Evolutionary conservation across 352 stramenopile species (phyloP).

Genomic region (Plasmopara viticola): DNA sequence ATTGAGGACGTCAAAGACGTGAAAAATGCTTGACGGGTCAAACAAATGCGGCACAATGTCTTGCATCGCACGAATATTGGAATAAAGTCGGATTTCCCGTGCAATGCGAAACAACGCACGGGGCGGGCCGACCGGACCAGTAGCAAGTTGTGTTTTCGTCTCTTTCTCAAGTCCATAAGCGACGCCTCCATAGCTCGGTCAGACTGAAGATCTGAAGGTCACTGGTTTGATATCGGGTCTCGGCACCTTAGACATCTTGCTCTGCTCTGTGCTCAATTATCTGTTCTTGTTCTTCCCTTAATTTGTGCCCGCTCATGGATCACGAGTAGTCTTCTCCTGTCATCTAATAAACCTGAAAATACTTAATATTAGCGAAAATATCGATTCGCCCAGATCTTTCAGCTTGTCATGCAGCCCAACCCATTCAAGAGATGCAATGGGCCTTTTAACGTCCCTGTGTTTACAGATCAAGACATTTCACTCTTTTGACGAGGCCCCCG

Average conservation of each 20-base stretch:
- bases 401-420: slow-evolving; percentile 67
- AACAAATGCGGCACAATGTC: slow-evolving; percentile 78
- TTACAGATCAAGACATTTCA: slow-evolving; percentile 92
- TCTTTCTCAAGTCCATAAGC: slow-evolving; percentile 80
- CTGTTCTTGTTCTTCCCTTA: too few species aligned
- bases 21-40: slow-evolving; percentile 94
- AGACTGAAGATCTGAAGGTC: too few species aligned
- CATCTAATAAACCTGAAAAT: too few species aligned
- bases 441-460: slow-evolving; percentile 93
- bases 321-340: too few species aligned
- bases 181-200: too few species aligned
- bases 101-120: slow-evolving; percentile 85
- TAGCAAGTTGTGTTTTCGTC: slow-evolving; percentile 83
- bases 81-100: slow-evolving; percentile 87
- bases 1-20: slow-evolving; percentile 93
- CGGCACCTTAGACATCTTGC: too few species aligned
- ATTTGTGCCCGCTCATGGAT: too few species aligned
- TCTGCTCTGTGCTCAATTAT: too few species aligned
- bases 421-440: slow-evolving; percentile 93
- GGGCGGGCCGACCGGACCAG: slow-evolving; percentile 91
- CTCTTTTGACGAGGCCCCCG: slow-evolving; percentile 39
- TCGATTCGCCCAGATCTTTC: too few species aligned
- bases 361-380: too few species aligned
- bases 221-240: too few species aligned
- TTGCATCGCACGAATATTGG: slow-evolving; percentile 82